Evolutionary conservation across 495 filamentous ascomycete species (phyloP), one percentile per base, ranked within the genome.

Genomic region (Neurospora sp.): DNA sequence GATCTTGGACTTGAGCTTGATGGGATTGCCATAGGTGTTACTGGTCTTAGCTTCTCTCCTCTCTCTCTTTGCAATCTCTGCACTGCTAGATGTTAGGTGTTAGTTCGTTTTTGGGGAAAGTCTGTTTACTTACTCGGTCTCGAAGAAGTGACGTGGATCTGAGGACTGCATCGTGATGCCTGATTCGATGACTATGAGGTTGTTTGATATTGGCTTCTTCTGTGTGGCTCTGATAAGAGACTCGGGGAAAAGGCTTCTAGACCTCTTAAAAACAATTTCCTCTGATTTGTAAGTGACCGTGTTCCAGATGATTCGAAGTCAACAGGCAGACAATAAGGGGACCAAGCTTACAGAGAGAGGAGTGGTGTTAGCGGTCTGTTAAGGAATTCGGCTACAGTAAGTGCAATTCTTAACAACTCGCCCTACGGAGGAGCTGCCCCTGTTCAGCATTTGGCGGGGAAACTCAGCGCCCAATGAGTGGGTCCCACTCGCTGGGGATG

Each of bases 11-110:
- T 90, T 89, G 3, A 97, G 84, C 62, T 83, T 82, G 77, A 98
- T 91, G 15, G 96, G 96, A 74, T 90, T 86, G 75, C 96, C 96
- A 85, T 91, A 86, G 39, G 87, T 90, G 83, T 98, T 99, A 72
- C 86, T 85, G 59, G 94, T 88, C 83, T 98, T 98, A 70, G 87
- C 85, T 21, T 90, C 88, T 81, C 92, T 92, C 76, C 94, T 92
- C 71, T 88, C 83, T 70, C 87, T 85, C 73, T 91, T 91, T 38
- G 90, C 90, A 75, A 96, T 85, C 10, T 92, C 89, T 39, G 92
- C 87, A 77, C 92, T 95, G 75, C 74, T 71, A 39, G 9, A 70
- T 21, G 73, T 82, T 66, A 78, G 73, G 54, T 45, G 10, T 70
- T 1, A 28, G 3, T 42, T 1, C 36, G 3, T 28, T 39, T 45